Base-by-base conservation (phyloP, 306 rosid genomes). In the Pyrus bretschneideri region DNA sequence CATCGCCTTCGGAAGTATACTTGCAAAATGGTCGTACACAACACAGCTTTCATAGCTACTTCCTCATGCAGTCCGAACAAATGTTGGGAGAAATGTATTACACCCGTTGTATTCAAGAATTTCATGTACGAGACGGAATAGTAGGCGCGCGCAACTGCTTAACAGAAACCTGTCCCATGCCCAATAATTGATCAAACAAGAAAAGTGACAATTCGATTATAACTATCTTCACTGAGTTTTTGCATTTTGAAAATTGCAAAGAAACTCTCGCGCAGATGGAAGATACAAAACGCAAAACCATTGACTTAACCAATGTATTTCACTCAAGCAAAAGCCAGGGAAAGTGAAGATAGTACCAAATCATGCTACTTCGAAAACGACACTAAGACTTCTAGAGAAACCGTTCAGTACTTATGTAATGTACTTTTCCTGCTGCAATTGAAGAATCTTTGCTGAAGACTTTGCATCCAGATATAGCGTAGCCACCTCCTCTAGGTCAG, bases 371-470 rank as follows among this genome's bases (percentile, higher is more conserved):
- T 25, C 35, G 17, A 70, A 68, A 40, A 30, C 78, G 17, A 44
- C 18, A 18, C 63, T 59, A 51, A 51, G 55, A 18, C 62, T 23
- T 80, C 31, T 14, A 19, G 21, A 15, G 70, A 38, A 30, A 67
- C n/a, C 60, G 60, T 54, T 18, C 18, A 8, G 25, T 38, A 44
- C 68, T 84, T 72, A 93, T 18, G 96, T 65, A 72, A 91, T 93
- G 79, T 93, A 93, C 77, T 89, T 91, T 75, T 91, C 98, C 79
- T 93, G 97, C 87, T 91, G 98, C 83, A 89, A 97, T 81, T 93
- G 97, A 63, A 93, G 96, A 78, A 93, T 87, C 84, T 21, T 91
- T 59, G 96, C 96, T 18, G 97, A 88, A 74, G 97, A 87, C 78
- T 93, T 91, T 27, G 97, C 96, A 86, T 88, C 98, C 89, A 91